Conservation (phyloP, 208 protist species). For the Wallacemonas collosoma region DNA sequence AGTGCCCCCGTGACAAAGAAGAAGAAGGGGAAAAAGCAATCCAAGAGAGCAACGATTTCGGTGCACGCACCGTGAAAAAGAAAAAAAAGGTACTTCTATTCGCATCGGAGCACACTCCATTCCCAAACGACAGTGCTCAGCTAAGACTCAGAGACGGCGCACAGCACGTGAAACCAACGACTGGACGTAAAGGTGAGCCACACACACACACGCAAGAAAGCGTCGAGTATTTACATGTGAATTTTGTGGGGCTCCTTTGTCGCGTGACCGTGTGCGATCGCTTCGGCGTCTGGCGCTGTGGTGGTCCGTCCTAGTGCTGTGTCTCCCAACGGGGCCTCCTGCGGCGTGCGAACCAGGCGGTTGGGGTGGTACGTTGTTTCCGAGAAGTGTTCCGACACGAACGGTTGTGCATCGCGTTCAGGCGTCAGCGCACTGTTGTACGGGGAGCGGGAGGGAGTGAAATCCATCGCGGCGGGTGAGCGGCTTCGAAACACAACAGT, state of each 20-base stretch:
- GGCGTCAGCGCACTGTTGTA: slow-evolving; percentile 8
- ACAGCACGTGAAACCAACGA: background rate
- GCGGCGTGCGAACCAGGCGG: slow-evolving; percentile 24
- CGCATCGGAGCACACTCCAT: background rate
- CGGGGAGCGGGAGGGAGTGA: slow-evolving; percentile 7
- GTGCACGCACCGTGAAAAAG: background rate
- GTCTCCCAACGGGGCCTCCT: background rate
- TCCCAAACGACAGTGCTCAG: background rate
- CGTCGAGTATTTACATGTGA: background rate
- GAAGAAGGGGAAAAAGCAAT: background rate
- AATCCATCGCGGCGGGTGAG: background rate
- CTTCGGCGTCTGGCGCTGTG: too few species aligned
- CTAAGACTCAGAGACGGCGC: background rate
- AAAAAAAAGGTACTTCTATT: slow-evolving; percentile 14
- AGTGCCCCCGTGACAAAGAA: slow-evolving; percentile 10
- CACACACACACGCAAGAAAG: slow-evolving; percentile 20
- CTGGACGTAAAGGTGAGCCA: background rate
- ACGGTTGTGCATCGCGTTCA: slow-evolving; percentile 14
- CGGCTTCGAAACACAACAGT: slow-evolving; percentile 54
- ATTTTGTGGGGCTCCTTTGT: background rate
- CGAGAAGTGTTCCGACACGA: slow-evolving; percentile 37
- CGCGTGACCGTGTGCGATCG: too few species aligned
- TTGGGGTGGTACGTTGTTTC: slow-evolving; percentile 42
- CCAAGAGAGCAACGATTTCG: background rate
- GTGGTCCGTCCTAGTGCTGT: too few species aligned